Evolutionary conservation across 1,284 basidiomycete genomes (phyloP).

Genomic region (Marasmius tenuissimus): DNA sequence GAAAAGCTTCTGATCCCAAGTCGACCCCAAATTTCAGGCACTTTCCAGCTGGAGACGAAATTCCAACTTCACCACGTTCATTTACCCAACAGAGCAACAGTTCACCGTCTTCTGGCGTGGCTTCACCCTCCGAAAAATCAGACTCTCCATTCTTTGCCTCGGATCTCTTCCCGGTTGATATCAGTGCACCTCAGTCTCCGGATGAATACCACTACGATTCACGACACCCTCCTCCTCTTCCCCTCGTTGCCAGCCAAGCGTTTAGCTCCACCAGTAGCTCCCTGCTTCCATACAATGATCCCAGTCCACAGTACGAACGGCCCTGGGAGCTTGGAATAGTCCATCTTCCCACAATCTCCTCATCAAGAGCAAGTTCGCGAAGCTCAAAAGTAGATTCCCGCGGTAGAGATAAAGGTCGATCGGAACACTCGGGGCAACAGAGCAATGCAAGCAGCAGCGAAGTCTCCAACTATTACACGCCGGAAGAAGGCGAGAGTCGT

Average conservation of each 20-base stretch:
- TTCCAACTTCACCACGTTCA: slow-evolving; percentile 18
- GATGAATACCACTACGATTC: slow-evolving; percentile 9
- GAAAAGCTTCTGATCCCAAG: slow-evolving; percentile 12
- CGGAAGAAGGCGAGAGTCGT: slow-evolving; percentile 6
- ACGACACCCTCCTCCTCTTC: slow-evolving; percentile 16
- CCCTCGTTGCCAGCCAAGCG: slow-evolving; percentile 11
- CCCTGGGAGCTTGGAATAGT: slow-evolving; percentile 48
- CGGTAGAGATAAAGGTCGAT: background rate
- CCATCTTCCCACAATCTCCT: slow-evolving; percentile 42
- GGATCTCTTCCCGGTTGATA: background rate
- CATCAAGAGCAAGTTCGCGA: slow-evolving; percentile 19
- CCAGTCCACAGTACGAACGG: slow-evolving; percentile 10
- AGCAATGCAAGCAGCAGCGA: slow-evolving; percentile 5
- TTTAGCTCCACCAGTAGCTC: slow-evolving; percentile 13
- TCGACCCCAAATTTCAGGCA: slow-evolving; percentile 29
- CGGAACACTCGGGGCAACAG: slow-evolving; percentile 1
- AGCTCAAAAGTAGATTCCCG: background rate
- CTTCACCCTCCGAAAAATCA: background rate
- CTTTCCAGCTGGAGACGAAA: slow-evolving; percentile 27
- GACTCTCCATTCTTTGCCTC: background rate
- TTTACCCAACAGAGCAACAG: slow-evolving; percentile 17
- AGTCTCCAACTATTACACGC: slow-evolving; percentile 11
- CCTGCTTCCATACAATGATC: slow-evolving; percentile 9
- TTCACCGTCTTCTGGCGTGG: slow-evolving; percentile 5
- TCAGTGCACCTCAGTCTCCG: background rate